A percentile compares a stretch with the other conserved stretches of the same genome.
phyloP scores from a whole-genome alignment of 1,284 basidiomycete species.

The Tilletia walkeri region DNA sequence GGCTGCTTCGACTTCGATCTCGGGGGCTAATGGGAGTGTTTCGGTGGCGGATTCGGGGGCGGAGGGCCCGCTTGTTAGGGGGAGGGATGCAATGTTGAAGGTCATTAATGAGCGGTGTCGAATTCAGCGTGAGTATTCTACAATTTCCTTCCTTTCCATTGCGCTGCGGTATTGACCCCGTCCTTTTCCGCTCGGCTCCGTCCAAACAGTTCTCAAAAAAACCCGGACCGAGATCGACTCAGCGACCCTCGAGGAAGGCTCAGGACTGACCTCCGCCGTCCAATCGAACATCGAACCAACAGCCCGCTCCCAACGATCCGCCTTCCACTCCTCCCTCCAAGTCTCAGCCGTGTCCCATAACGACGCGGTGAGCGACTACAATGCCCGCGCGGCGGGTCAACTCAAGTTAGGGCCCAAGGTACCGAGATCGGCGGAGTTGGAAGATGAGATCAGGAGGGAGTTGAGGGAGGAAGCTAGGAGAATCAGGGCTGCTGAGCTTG shows the following conservation, averaged over 20 bases:
- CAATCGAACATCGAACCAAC: neutral
- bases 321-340: slow-evolving; percentile 12
- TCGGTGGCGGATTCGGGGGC: slow-evolving; percentile 32
- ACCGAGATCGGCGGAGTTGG: slow-evolving; percentile 46
- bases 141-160: neutral
- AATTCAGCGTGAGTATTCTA: slow-evolving; percentile 71
- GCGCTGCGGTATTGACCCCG: neutral
- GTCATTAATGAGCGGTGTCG: slow-evolving; percentile 90
- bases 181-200: neutral
- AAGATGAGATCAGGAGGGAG: slow-evolving; percentile 48
- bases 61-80: slow-evolving; percentile 58
- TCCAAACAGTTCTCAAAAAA: slow-evolving; percentile 36
- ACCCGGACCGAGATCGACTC: slow-evolving; percentile 47
- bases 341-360: slow-evolving; percentile 16
- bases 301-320: slow-evolving; percentile 6
- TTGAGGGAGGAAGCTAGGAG: slow-evolving; percentile 37
- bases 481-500: slow-evolving; percentile 23
- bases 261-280: slow-evolving; percentile 39
- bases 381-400: slow-evolving; percentile 46
- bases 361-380: slow-evolving; percentile 51
- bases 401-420: slow-evolving; percentile 50
- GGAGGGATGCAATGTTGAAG: slow-evolving; percentile 72
- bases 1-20: slow-evolving; percentile 74
- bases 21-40: slow-evolving; percentile 64
- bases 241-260: slow-evolving; percentile 49